Conservation (phyloP, 768 basidiomycete genomes). For the Omphalotus guepiniiformis region DNA sequence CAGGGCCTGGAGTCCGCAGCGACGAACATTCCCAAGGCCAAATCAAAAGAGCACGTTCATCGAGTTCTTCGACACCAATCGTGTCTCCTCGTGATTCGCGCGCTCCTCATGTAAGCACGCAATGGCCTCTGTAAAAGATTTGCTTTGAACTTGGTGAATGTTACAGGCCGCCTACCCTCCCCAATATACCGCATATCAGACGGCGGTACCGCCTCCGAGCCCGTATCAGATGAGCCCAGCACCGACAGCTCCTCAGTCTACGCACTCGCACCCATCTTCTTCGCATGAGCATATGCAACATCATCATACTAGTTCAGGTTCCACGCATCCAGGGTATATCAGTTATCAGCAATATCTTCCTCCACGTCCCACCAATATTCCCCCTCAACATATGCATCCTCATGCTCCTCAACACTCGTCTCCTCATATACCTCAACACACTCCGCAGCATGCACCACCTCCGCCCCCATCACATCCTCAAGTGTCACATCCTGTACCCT, state of each 20-base stretch:
- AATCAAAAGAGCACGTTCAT: constrained; percentile 39
- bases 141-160: not conserved
- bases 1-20: constrained; percentile 28
- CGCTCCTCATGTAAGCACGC: constrained; percentile 49
- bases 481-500: constrained; percentile 37
- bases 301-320: constrained; percentile 29
- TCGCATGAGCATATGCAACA: constrained; percentile 41
- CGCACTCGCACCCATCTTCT: constrained; percentile 23
- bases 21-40: constrained; percentile 38
- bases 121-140: constrained; percentile 11
- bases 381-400: too few species aligned
- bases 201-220: constrained; percentile 28
- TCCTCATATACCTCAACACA: constrained; percentile 27
- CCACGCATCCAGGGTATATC: constrained; percentile 31
- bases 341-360: not conserved
- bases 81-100: constrained; percentile 42
- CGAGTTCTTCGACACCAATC: constrained; percentile 28
- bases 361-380: too few species aligned
- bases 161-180: constrained; percentile 34
- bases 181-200: constrained; percentile 40
- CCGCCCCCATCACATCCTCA: constrained; percentile 32
- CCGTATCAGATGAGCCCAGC: constrained; percentile 29
- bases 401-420: constrained; percentile 26
- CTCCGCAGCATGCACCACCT: constrained; percentile 26
- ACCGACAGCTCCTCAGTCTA: constrained; percentile 19